phyloP scores from a whole-genome alignment of 2,329 filamentous ascomycete species.

The Periconia sp. region DNA sequence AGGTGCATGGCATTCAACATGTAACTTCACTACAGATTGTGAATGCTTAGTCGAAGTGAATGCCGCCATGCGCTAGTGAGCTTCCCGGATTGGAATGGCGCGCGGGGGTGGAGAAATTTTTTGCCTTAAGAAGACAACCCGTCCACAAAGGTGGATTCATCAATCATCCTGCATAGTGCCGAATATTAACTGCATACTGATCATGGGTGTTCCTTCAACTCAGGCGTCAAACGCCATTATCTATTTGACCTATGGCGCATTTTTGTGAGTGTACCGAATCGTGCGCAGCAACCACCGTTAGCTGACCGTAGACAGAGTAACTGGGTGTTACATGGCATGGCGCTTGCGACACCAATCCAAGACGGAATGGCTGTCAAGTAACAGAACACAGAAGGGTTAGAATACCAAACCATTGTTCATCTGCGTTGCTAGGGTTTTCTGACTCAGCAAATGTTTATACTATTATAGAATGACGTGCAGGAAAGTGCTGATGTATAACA shows the following conservation, averaged over 20 bases:
- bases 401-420: conserved; percentile 12
- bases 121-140: conserved; percentile 5
- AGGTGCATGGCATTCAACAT: no score
- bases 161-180: not conserved
- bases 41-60: not conserved
- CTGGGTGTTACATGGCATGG: conserved; percentile 63
- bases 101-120: conserved; percentile 20
- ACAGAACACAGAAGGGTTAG: conserved; percentile 79
- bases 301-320: conserved; percentile 50
- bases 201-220: conserved; percentile 74
- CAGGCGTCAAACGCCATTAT: conserved; percentile 81
- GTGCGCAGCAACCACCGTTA: not conserved
- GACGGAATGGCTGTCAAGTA: conserved; percentile 72
- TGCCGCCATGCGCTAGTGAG: conserved; percentile 19
- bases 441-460: not conserved
- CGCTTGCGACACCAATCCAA: conserved; percentile 64
- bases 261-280: conserved; percentile 63
- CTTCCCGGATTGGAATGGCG: conserved; percentile 18
- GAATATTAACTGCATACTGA: not conserved
- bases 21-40: no score
- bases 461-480: conserved; percentile 1
- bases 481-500: conserved; percentile 42
- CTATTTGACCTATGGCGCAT: conserved; percentile 75
- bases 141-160: not conserved
- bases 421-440: not conserved